phyloP scores from a whole-genome alignment of 768 basidiomycete genomes.

The Termitomyces sp. region DNA sequence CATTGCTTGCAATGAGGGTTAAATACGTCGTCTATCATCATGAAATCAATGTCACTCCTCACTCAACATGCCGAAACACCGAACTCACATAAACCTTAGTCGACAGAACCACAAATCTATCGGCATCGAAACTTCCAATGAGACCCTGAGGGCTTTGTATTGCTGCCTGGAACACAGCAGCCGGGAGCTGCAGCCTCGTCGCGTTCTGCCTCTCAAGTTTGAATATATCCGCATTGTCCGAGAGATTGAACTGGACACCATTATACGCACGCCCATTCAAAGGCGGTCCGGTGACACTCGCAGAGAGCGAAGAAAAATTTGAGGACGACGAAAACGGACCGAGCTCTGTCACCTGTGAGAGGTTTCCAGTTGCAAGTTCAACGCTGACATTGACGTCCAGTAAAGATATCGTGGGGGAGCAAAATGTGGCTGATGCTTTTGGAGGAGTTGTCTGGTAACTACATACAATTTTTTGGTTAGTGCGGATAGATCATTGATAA shows the following conservation, averaged over 20 bases:
- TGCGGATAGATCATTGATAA: not conserved
- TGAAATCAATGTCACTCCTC: not conserved
- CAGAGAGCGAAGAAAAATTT: constrained; percentile 32
- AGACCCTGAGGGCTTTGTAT: constrained; percentile 31
- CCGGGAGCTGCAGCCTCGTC: constrained; percentile 43
- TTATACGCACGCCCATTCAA: constrained; percentile 46
- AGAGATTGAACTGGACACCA: constrained; percentile 44
- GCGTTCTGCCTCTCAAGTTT: constrained; percentile 32
- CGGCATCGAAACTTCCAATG: constrained; percentile 27
- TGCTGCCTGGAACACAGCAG: constrained; percentile 45
- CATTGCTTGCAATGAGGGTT: constrained; percentile 40
- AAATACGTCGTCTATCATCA: constrained; percentile 35
- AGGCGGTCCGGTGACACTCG: constrained; percentile 39
- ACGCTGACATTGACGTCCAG: constrained; percentile 39
- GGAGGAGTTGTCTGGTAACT: constrained; percentile 32
- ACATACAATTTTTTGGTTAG: not conserved
- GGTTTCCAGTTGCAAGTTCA: constrained; percentile 36
- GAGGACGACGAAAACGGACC: constrained; percentile 31
- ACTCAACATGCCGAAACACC: not conserved
- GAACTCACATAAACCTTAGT: constrained; percentile 44
- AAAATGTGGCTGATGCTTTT: constrained; percentile 39
- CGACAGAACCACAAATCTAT: constrained; percentile 31
- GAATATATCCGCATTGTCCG: constrained; percentile 33
- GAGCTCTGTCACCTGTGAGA: constrained; percentile 37
- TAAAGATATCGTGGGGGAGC: constrained; percentile 37